Evolutionary conservation across 1,139 yeast genomes (phyloP).

Genomic region (Kluyveromyces marxianus): DNA sequence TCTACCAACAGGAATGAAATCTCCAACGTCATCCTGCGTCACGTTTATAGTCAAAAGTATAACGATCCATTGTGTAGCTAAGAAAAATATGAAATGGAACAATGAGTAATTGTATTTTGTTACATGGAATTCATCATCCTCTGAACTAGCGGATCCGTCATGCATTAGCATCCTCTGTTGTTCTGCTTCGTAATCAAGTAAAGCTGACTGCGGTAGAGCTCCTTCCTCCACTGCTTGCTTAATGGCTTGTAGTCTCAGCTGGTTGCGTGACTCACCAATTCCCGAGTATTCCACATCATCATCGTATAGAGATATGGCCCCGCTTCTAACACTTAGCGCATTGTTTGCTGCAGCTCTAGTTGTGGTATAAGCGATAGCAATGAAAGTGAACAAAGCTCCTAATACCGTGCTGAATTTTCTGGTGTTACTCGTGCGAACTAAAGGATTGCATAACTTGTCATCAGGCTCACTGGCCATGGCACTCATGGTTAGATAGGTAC

Average conservation of each 20-base stretch:
- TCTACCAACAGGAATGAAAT: slow-evolving; percentile 93
- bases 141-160: slow-evolving; percentile 28
- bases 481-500: slow-evolving; percentile 84
- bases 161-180: slow-evolving; percentile 46
- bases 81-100: slow-evolving; percentile 84
- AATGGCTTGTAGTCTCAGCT: slow-evolving; percentile 81
- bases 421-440: slow-evolving; percentile 82
- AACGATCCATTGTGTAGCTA: slow-evolving; percentile 97
- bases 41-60: slow-evolving; percentile 89
- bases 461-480: slow-evolving; percentile 98
- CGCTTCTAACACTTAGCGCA: slow-evolving; percentile 41
- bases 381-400: slow-evolving; percentile 89
- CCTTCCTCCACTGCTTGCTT: slow-evolving; percentile 94
- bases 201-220: slow-evolving; percentile 85
- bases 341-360: slow-evolving; percentile 89
- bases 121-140: slow-evolving; percentile 55
- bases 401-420: slow-evolving; percentile 80
- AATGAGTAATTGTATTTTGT: slow-evolving; percentile 83
- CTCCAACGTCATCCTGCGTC: slow-evolving; percentile 74
- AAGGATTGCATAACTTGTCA: slow-evolving; percentile 84
- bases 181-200: slow-evolving; percentile 55
- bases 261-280: slow-evolving; percentile 52
- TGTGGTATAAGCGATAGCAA: slow-evolving; percentile 95
- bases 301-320: slow-evolving; percentile 25
- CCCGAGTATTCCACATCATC: slow-evolving; percentile 35